Conservation (phyloP, 78 protist genomes). For the Dictyostelium purpureum region DNA sequence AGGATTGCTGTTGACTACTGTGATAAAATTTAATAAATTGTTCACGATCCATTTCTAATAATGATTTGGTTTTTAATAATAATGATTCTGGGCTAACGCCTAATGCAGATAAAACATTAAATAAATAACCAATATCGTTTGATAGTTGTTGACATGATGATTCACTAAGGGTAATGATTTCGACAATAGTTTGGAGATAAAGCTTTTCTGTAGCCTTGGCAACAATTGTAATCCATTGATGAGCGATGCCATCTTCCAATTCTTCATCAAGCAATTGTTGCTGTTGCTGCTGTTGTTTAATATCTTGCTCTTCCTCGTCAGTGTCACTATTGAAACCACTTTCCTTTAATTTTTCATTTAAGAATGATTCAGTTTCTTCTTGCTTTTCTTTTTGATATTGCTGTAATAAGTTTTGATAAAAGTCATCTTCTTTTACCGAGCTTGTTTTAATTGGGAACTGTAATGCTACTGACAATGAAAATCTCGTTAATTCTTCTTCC, state of each 20-base stretch:
- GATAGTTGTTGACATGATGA: constrained; percentile 30
- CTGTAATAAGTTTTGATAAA: constrained; percentile 14
- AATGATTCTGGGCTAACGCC: constrained; percentile 55
- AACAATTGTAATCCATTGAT: constrained; percentile 66
- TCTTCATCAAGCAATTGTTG: not conserved
- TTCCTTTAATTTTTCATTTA: not conserved
- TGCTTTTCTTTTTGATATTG: constrained; percentile 12
- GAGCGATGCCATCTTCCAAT: constrained; percentile 51
- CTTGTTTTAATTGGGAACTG: not conserved
- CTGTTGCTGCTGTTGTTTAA: not conserved
- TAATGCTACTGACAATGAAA: constrained; percentile 8
- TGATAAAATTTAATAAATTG: not conserved
- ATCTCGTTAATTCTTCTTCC: constrained; percentile 41
- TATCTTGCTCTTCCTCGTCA: not conserved
- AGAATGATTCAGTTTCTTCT: not conserved
- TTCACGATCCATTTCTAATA: constrained; percentile 11
- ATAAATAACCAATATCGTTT: constrained; percentile 53
- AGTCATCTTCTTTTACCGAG: constrained; percentile 10
- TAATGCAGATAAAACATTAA: constrained; percentile 59
- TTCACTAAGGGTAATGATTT: constrained; percentile 28
- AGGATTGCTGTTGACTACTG: not conserved
- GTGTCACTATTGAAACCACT: not conserved
- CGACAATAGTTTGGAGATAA: constrained; percentile 59
- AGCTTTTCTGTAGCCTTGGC: constrained; percentile 62
- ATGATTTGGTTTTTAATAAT: constrained; percentile 19